Conservation (phyloP, 1,284 basidiomycete species). For the Takashimella tepidaria region DNA sequence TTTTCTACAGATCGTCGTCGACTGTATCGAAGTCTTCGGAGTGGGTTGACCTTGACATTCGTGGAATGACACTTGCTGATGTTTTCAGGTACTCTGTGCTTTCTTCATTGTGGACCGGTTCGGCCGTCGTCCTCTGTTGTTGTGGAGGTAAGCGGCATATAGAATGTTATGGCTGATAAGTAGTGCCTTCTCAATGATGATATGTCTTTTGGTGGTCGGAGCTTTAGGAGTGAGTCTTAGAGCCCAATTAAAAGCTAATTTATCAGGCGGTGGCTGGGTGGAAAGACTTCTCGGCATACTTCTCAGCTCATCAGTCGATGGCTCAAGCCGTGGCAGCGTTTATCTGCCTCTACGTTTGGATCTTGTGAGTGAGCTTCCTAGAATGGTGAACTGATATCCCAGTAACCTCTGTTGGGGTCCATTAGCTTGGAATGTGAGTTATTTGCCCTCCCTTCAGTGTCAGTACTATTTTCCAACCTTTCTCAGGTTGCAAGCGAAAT, state of each 20-base stretch:
- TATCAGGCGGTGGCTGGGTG: constrained; percentile 26
- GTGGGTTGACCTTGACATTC: constrained; percentile 10
- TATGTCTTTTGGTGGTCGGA: constrained; percentile 47
- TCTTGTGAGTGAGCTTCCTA: neutral
- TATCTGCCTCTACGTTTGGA: constrained; percentile 47
- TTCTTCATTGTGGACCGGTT: constrained; percentile 50
- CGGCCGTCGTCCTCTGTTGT: constrained; percentile 48
- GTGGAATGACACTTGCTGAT: neutral
- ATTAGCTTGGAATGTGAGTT: constrained; percentile 37
- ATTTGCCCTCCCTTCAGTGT: neutral
- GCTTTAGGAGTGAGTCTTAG: constrained; percentile 28
- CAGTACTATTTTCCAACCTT: neutral
- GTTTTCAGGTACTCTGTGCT: constrained; percentile 1
- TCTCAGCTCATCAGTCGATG: constrained; percentile 22
- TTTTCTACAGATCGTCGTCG: constrained; percentile 30
- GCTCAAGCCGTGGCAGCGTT: constrained; percentile 48
- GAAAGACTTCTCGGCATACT: constrained; percentile 25
- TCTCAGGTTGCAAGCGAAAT: constrained; percentile 40
- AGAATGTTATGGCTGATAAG: neutral
- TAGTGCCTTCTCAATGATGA: constrained; percentile 47
- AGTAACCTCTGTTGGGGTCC: constrained; percentile 50
- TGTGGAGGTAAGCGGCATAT: constrained; percentile 42
- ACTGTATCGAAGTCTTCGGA: constrained; percentile 48
- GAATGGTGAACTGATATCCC: too few relatives aligned
- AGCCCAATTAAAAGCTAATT: neutral